A percentile compares a stretch with the other conserved stretches of the same genome.
Conservation (phyloP, 2,329 filamentous ascomycete genomes). For the Mycogone perniciosa region DNA sequence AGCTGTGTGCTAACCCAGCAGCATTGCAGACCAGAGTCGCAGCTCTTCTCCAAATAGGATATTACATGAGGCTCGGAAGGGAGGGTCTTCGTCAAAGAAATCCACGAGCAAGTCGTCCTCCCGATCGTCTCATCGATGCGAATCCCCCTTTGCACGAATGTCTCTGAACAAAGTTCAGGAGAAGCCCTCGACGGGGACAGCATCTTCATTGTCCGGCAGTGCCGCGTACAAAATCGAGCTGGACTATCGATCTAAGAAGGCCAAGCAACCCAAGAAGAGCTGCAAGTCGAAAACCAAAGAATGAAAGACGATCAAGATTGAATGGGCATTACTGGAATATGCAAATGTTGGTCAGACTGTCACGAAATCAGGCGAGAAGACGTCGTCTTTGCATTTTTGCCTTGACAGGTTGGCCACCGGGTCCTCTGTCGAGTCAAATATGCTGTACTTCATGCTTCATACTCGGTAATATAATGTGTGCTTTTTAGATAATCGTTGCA, state of each 20-base stretch:
- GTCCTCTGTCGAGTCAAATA: no score
- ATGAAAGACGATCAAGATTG: neutral
- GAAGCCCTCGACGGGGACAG: neutral
- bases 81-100: constrained; percentile 23
- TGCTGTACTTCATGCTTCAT: no score
- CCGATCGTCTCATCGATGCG: constrained; percentile 22
- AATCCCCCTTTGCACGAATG: constrained; percentile 21
- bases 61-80: constrained; percentile 32
- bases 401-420: no score
- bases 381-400: no score
- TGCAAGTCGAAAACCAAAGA: constrained; percentile 19
- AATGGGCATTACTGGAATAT: neutral
- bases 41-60: constrained; percentile 30
- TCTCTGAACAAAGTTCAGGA: constrained; percentile 10
- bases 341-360: no score
- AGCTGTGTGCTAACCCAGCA: neutral
- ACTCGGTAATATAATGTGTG: no score
- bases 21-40: constrained; percentile 25
- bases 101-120: no score
- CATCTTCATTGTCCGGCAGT: constrained; percentile 16
- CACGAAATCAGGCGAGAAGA: no score
- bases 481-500: no score
- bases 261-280: constrained; percentile 23
- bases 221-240: constrained; percentile 24
- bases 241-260: constrained; percentile 24